Evolutionary conservation across 208 protist genomes (phyloP), one percentile per base, ranked within the genome.

Genomic region (Balamuthia mandrillaris): DNA sequence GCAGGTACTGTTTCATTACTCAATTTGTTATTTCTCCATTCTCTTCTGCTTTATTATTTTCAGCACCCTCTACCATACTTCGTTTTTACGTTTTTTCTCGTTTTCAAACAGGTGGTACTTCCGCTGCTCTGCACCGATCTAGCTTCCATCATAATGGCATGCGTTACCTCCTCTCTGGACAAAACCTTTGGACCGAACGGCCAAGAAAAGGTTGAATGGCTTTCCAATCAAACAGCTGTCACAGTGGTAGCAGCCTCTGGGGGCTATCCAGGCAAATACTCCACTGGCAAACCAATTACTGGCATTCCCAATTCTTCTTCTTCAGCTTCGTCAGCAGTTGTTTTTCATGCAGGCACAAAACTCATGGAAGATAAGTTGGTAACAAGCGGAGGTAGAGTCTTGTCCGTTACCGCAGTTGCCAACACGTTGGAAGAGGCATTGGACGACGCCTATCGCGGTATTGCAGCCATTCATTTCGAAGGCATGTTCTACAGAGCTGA

Each of bases 341-440:
- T 94, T 16, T 94, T 93, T 58, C 92, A 94, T 78, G 92, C 91
- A 0, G 92, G 91, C 21, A 94, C 92, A 1, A 88, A 41, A 18
- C 1, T 49, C 1, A 49, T 54, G 4, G 51, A n/a, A 5, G 74
- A 86, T 0, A 58, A 9, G 42, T 44, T 94, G 9, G 58, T 91
- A 5, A 94, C 92, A 14, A 81, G 12, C 35, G 92, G 92, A 42
- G 92, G 92, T 37, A 58, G 92, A 29, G 92, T 94, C 1, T 58
- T 94, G 5, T 70, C 91, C 10, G 84, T 91, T 3, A 92, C 88
- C n/a, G 54, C 79, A 0, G 31, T 89, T 5, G 68, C 24, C 21
- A 7, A 5, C 0, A 42, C 27, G 27, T 58, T 92, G 14, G 68
- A 74, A 35, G 39, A 41, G 6, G 88, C 58, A 60, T 79, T 91